Evolutionary conservation across 2,329 filamentous ascomycete genomes (phyloP), one percentile per base, ranked within the genome.

Genomic region (Monosporascus sp.): DNA sequence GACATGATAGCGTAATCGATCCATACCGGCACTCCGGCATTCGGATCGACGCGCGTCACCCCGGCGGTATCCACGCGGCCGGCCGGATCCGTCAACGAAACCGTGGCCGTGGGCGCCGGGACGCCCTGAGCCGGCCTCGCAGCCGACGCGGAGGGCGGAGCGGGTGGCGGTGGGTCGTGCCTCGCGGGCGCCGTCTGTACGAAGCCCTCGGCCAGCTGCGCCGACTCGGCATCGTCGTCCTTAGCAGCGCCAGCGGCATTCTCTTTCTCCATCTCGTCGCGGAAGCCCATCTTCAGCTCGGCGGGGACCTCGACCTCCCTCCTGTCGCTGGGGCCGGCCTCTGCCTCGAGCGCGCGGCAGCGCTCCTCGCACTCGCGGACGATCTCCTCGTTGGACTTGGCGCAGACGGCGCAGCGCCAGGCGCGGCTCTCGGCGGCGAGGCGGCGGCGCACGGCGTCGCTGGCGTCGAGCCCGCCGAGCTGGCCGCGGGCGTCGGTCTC

Each of bases 401-500:
- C 85, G 68, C 93, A 97, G 0, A 75, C 79, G 0, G 76, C 67
- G 71, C 94, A 97, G 51, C 73, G 81, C 80, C 85, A 97, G 0
- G 61, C 66, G 1, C 71, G 71, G 56, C 85, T 91, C 64, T 87
- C 83, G 47, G 67, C 74, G 5, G 94, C 94, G 63, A 94, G 81
- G 46, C 81, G 75, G 63, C 79, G 79, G 52, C 93, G 77, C 49
- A 89, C 83, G 5, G 77, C 79, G 19, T 87, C 85, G 26, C 76
- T 82, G 3, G 87, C 87, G 60, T 97, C 92, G 63, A 97, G 77
- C 0, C 94, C 94, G 14, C 94, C 94, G 1, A 99, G 77, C 75
- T 97, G 94, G 1, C 94, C 94, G 62, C 83, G 84, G 8, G 89
- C 85, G 61, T 93, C 90, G 3, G 88, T 92, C 69, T 95, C 91